Percentiles rank a stretch among this genome's conserved stretches.
Evolutionary conservation across 1,284 basidiomycete species (phyloP).

Genomic region (Heterobasidion annosum): DNA sequence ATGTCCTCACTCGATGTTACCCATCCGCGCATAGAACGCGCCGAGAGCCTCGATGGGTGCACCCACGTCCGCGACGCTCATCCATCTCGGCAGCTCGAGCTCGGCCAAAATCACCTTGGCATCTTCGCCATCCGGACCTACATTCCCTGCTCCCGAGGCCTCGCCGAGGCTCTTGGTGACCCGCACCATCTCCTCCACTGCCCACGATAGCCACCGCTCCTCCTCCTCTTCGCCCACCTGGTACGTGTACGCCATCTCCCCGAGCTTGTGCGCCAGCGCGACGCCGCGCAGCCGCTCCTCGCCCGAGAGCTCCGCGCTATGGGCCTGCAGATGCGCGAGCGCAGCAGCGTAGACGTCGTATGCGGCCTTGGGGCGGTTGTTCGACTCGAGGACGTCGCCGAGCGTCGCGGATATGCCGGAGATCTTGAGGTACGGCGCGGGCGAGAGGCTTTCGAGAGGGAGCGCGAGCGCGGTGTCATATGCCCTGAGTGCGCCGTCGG

Average conservation of each 20-base stretch:
- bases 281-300: conserved; percentile 50
- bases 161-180: conserved; percentile 16
- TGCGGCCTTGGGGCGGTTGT: conserved; percentile 35
- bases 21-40: conserved; percentile 48
- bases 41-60: conserved; percentile 63
- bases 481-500: conserved; percentile 33
- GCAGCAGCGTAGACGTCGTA: conserved; percentile 42
- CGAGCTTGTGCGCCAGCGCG: conserved; percentile 60
- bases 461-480: conserved; percentile 46
- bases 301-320: conserved; percentile 20
- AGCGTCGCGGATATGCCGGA: conserved; percentile 63
- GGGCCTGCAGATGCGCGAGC: conserved; percentile 21
- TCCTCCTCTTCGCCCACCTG: conserved; percentile 34
- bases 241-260: conserved; percentile 40
- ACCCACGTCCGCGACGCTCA: conserved; percentile 50
- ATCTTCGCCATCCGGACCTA: conserved; percentile 10
- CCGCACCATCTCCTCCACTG: conserved; percentile 52
- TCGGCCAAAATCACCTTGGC: conserved; percentile 30
- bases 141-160: conserved; percentile 9
- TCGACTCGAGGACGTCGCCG: conserved; percentile 49
- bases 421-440: conserved; percentile 54
- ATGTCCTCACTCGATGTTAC: conserved; percentile 48
- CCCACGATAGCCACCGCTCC: conserved; percentile 50
- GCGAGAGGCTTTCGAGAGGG: conserved; percentile 36
- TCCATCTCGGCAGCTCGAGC: conserved; percentile 56